A percentile compares a stretch with the other conserved stretches of the same genome.
These are phyloP conservation scores for Nitzschia sp. DNA, from an alignment of 108 stramenopile genomes.

Conservation along the genomic window DNA sequence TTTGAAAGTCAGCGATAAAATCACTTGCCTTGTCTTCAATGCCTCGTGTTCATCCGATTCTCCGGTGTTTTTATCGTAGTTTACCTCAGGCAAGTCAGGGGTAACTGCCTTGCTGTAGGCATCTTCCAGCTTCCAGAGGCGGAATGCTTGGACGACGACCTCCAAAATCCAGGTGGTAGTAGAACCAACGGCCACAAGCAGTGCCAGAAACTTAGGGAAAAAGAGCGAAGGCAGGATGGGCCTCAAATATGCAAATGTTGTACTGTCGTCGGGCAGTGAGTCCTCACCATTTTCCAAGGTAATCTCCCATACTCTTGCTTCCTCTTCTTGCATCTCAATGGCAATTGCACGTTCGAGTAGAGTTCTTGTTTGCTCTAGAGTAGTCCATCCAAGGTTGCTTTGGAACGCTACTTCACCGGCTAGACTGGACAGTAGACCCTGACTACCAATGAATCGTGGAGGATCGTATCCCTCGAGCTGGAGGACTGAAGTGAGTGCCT, in stretches of 20 bases:
- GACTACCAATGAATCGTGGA: slow-evolving; percentile 31
- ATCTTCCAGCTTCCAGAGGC: slow-evolving; percentile 30
- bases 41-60: slow-evolving; percentile 11
- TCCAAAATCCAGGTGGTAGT: slow-evolving; percentile 38
- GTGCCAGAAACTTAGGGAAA: slow-evolving; percentile 20
- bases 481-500: slow-evolving; percentile 18
- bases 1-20: slow-evolving; percentile 17
- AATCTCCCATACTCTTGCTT: neutral
- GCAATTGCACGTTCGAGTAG: neutral
- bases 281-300: neutral
- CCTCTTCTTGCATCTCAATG: neutral
- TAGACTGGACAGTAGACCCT: slow-evolving; percentile 3
- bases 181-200: slow-evolving; percentile 5
- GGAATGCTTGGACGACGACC: slow-evolving; percentile 39
- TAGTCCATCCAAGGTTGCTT: neutral
- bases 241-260: slow-evolving; percentile 36
- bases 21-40: neutral
- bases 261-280: slow-evolving; percentile 2
- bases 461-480: slow-evolving; percentile 44
- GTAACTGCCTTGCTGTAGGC: slow-evolving; percentile 24
- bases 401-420: slow-evolving; percentile 18
- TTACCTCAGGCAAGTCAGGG: slow-evolving; percentile 37
- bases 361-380: neutral
- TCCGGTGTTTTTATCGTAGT: slow-evolving; percentile 20
- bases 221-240: slow-evolving; percentile 26